Base-by-base conservation (phyloP, 495 filamentous ascomycete genomes). In the Hapsidospora chrysogenum region DNA sequence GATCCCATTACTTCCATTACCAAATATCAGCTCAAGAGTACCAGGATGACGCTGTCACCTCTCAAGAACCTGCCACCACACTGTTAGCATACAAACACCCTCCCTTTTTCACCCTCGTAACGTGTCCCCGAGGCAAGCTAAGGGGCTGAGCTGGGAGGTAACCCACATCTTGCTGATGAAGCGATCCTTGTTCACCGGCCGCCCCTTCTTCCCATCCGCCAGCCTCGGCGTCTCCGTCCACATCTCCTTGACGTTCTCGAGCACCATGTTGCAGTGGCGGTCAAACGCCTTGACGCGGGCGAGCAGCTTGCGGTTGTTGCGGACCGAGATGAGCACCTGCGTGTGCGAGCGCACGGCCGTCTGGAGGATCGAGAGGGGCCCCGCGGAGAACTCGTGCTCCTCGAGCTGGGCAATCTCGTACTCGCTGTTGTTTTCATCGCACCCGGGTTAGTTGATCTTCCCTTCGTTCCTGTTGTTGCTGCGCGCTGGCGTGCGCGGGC, bases 201-300 rank as follows among this genome's bases (percentile, higher is more conserved):
- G 73, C 35, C 87, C 84, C 61, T 85, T 86, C 62, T 81, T 80
- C 17, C 84, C 84, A 27, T 65, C 69, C 10, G 70, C 63, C 17
- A 69, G 53, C 43, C 81, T 72, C 23, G 89, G 86, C 36, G 77
- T 85, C 63, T 97, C 89, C 4, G 85, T 94, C 89, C 89, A 97
- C 85, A 97, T 96, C 66, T 97, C 89, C 67, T 96, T 97, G 23
- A 87, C 84, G 45, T 92, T 92, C 70, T 94, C 85, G 22, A 92
- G 61, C n/a, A 94, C 80, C 85, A 92, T 92, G 61, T 92, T 92
- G 65, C 56, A 56, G 40, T 58, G 60, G 20, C 57, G 49, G 39
- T 66, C 58, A 39, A 66, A 66, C n/a, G 59, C 54, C 46, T 63
- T 58, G n/a, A 57, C 51, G 36, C 62, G 50, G 36, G 60, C 62